Percentiles rank a stretch among this genome's conserved stretches.
Conservation (phyloP, 148 eudicot genomes). For the Rhododendron kiyosumense region DNA sequence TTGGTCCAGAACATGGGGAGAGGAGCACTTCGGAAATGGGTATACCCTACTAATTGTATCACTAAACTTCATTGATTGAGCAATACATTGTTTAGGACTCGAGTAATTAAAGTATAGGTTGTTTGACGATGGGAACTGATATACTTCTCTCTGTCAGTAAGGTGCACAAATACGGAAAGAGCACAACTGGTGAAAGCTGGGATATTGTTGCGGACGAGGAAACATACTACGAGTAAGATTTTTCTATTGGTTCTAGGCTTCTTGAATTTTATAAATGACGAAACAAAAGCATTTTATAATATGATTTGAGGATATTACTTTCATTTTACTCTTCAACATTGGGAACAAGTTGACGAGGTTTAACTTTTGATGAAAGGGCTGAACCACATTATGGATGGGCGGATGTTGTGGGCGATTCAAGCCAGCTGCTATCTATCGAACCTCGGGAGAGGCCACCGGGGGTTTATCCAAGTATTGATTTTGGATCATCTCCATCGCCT, state of each 20-base stretch:
- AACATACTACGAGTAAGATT: constrained; percentile 85
- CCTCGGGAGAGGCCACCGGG: constrained; percentile 91
- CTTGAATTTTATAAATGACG: not conserved
- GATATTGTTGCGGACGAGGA: constrained; percentile 89
- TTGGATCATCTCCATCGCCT: constrained; percentile 38
- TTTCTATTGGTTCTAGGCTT: not conserved
- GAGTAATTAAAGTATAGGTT: not conserved
- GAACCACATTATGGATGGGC: constrained; percentile 99
- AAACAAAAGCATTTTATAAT: not conserved
- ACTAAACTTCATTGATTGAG: not conserved
- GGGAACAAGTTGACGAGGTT: not conserved
- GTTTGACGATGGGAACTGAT: not conserved
- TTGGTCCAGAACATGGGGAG: constrained; percentile 99
- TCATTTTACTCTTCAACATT: not conserved
- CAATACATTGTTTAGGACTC: not conserved
- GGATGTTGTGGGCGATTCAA: constrained; percentile 92
- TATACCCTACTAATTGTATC: constrained; percentile 21
- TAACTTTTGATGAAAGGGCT: constrained; percentile 43
- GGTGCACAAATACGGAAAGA: constrained; percentile 93
- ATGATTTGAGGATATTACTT: not conserved
- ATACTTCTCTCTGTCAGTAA: constrained; percentile 39
- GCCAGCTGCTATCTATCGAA: constrained; percentile 71
- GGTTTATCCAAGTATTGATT: constrained; percentile 59
- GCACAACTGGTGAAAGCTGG: constrained; percentile 97
- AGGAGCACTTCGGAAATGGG: constrained; percentile 98